Evolutionary conservation across 2,329 filamentous ascomycete genomes (phyloP).

Genomic region (Aureobasidium sp.): DNA sequence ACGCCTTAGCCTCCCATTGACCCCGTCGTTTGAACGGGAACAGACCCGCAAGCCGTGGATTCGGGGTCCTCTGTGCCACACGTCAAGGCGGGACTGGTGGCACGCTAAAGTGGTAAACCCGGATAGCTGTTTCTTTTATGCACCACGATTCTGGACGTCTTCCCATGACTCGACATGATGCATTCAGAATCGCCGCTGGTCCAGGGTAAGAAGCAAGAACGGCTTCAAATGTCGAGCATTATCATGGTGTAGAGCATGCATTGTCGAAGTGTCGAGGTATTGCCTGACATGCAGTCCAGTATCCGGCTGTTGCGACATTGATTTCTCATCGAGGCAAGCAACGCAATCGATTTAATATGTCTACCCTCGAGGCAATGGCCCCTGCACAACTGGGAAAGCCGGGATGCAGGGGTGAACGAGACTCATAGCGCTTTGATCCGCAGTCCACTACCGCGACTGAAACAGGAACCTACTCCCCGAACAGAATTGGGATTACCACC

Average conservation of each 20-base stretch:
- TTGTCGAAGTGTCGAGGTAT: background rate
- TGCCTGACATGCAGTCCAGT: background rate
- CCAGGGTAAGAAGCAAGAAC: background rate
- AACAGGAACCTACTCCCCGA: background rate
- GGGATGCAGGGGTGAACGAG: conserved; percentile 2
- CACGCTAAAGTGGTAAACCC: background rate
- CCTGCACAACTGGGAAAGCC: background rate
- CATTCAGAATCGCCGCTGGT: background rate
- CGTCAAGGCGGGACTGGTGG: background rate
- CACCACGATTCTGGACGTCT: conserved; percentile 1
- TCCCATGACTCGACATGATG: background rate
- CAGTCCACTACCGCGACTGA: background rate
- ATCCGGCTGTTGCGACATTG: background rate
- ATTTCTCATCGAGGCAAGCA: background rate
- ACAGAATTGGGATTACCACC: background rate
- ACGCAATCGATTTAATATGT: background rate
- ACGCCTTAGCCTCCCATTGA: background rate
- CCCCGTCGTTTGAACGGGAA: conserved; percentile 2
- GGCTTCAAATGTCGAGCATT: background rate
- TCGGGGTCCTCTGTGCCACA: background rate
- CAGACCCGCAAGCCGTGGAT: background rate
- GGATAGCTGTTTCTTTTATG: background rate
- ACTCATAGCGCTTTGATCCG: background rate
- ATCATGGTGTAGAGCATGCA: no score
- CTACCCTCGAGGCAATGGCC: background rate